Evolutionary conservation across 2,329 filamentous ascomycete genomes (phyloP), one percentile per base, ranked within the genome.

Genomic region (Amauroascus verrucosus): DNA sequence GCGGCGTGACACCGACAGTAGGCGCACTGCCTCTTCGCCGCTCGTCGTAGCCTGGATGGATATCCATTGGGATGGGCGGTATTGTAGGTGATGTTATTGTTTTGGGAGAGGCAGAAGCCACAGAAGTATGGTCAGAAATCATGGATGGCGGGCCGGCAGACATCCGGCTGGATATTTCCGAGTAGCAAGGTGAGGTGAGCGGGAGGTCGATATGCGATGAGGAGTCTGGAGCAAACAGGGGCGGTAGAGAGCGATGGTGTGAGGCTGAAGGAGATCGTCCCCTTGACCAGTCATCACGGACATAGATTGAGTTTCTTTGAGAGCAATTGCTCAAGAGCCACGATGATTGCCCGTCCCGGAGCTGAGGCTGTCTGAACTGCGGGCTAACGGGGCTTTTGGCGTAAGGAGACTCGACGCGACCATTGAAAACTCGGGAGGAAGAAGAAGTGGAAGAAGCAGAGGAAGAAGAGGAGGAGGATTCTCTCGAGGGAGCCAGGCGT

Each of bases 81-180:
- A 50, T 50, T 41, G 47, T 41, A 26, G 72, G 70, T 2, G 71
- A 74, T 38, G 67, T 64, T 48, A 69, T 54, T 58, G 64, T 71
- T 63, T 63, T 71, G 14, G 81, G 79, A n/a, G 82, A 84, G 28
- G 77, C 77, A 3, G 81, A 82, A 64, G 80, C 79, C 53, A 78
- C 75, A 1, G 82, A 84, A 57, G 78, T 77, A 26, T 74, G 73
- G 65, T 93, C 87, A 0, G 86, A 88, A 48, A 86, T 75, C 57
- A 88, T 75, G 1, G 84, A 86, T 6, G 84, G 84, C 3, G 82
- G 80, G 14, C 77, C 71, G 14, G 47, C 47, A 1, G 74, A 77
- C 16, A 77, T 75, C 48, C 73, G 69, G 55, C 75, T 72, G 1
- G 84, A 86, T 37, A 78, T 75, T 51, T 83, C 80, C 1, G 81